Evolutionary conservation across 495 filamentous ascomycete genomes (phyloP).

Genomic region (Amphirosellinia nigrospora): DNA sequence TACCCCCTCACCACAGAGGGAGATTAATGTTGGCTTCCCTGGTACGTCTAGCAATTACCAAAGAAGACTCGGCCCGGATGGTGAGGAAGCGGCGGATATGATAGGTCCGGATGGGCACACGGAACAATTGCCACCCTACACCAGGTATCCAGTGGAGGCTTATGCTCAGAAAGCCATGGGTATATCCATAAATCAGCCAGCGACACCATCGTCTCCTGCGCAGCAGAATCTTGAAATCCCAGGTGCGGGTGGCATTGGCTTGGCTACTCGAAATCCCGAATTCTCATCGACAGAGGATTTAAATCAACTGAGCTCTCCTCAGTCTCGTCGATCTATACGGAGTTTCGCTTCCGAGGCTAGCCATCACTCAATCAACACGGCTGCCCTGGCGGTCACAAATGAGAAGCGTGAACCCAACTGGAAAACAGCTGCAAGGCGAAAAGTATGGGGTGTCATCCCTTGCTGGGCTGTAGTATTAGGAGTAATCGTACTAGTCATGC

Average conservation of each 20-base stretch:
- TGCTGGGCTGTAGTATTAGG: constrained; percentile 68
- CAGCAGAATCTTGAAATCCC: constrained; percentile 39
- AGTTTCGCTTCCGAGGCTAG: constrained; percentile 55
- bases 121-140: constrained; percentile 89
- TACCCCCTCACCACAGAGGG: constrained; percentile 31
- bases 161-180: constrained; percentile 44
- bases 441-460: constrained; percentile 67
- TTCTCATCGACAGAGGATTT: constrained; percentile 60
- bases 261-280: constrained; percentile 61
- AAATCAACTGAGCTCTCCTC: constrained; percentile 47
- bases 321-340: constrained; percentile 57
- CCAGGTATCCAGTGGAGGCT: constrained; percentile 71
- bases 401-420: constrained; percentile 61
- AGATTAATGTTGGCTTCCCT: constrained; percentile 77
- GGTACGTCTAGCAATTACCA: constrained; percentile 69
- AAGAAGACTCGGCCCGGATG: constrained; percentile 74
- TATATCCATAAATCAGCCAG: constrained; percentile 27
- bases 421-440: constrained; percentile 62
- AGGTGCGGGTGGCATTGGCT: constrained; percentile 59
- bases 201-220: constrained; percentile 16
- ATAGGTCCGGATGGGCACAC: constrained; percentile 90
- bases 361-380: constrained; percentile 48
- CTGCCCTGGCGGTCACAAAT: constrained; percentile 32
- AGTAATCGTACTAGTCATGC: constrained; percentile 57
- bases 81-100: constrained; percentile 83